Evolutionary conservation across 768 basidiomycete species (phyloP).

Genomic region (Guyanaporus albipodus): DNA sequence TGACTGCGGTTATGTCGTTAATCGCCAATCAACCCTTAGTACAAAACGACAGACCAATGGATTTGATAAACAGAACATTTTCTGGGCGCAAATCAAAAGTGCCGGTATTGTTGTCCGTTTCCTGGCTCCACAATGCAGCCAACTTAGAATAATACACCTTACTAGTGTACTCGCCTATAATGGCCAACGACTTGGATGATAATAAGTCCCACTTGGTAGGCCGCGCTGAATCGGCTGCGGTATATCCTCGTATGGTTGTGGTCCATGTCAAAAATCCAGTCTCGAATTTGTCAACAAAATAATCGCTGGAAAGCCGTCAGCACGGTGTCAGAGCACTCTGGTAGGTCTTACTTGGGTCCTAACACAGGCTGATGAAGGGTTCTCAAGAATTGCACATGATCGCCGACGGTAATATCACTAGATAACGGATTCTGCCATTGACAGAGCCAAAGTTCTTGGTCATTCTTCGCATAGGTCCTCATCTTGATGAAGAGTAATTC

Average conservation of each 20-base stretch:
- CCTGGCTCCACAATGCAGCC: constrained; percentile 71
- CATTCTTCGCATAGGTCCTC: constrained; percentile 61
- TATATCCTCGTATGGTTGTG: constrained; percentile 58
- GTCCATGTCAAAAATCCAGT: constrained; percentile 82
- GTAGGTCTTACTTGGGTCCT: constrained; percentile 33
- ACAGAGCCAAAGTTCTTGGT: constrained; percentile 68
- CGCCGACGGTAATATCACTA: constrained; percentile 41
- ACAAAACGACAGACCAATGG: constrained; percentile 38
- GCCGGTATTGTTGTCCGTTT: constrained; percentile 56
- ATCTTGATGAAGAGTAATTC: constrained; percentile 69
- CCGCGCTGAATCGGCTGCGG: constrained; percentile 29
- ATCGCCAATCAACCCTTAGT: constrained; percentile 40
- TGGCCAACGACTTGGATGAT: constrained; percentile 48
- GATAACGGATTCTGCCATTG: constrained; percentile 66
- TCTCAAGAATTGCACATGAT: constrained; percentile 48
- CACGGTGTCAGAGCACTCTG: background rate
- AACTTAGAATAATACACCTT: constrained; percentile 60
- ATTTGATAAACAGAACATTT: constrained; percentile 46
- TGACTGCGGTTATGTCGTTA: constrained; percentile 43
- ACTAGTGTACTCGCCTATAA: constrained; percentile 45
- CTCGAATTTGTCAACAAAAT: constrained; percentile 68
- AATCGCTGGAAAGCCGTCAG: constrained; percentile 32
- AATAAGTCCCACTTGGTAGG: constrained; percentile 49
- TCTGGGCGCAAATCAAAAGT: constrained; percentile 55
- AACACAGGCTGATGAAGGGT: constrained; percentile 41